A percentile compares a stretch with the other conserved stretches of the same genome.
Conservation (phyloP, 2,329 filamentous ascomycete species). For the Beauveria rudraprayagi region DNA sequence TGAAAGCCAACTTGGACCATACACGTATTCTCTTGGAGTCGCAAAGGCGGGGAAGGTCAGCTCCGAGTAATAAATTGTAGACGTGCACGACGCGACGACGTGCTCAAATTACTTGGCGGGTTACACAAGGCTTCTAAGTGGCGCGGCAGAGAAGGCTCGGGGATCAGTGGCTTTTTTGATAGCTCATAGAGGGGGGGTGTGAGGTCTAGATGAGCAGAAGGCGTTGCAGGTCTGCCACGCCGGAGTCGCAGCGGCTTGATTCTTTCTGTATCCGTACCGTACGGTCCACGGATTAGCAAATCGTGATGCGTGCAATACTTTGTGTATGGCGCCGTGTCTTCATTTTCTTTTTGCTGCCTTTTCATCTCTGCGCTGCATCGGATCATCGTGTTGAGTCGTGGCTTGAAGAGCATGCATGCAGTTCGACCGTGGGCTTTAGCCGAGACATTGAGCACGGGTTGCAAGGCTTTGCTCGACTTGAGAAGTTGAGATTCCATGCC, state of each 20-base stretch:
- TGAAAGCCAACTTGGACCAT: background rate
- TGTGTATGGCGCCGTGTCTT: background rate
- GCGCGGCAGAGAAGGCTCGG: background rate
- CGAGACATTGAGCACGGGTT: constrained; percentile 6
- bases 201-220: background rate
- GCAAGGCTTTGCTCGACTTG: background rate
- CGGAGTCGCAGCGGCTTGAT: background rate
- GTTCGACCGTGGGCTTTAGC: constrained; percentile 1
- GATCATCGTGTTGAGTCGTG: background rate
- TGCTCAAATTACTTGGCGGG: background rate
- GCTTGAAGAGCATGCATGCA: constrained; percentile 1
- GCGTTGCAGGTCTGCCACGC: background rate
- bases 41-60: constrained; percentile 1
- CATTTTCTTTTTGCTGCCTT: background rate
- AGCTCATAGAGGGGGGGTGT: constrained; percentile 8
- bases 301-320: background rate
- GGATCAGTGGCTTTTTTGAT: constrained; percentile 5
- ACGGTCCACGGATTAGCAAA: too few species aligned
- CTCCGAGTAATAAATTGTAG: background rate
- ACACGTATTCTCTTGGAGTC: background rate
- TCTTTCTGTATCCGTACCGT: too few species aligned
- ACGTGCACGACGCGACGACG: background rate
- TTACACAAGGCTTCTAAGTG: background rate
- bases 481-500: constrained; percentile 2
- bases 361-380: background rate